Evolutionary conservation across 148 eudicot species (phyloP).

Genomic region (Vaccinium darrowii): DNA sequence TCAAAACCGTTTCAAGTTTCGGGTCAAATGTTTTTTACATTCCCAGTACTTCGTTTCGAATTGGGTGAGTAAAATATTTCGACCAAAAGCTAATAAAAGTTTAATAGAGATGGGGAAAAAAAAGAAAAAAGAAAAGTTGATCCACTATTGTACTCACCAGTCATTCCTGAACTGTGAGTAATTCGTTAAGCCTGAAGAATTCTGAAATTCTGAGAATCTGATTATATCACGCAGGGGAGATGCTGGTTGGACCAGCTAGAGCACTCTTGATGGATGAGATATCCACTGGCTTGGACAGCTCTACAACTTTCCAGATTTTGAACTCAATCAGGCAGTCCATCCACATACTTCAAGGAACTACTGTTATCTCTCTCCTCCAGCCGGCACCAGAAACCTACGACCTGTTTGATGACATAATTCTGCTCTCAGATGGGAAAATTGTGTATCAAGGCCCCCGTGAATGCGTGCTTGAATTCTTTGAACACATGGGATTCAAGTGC

Average conservation of each 20-base stretch:
- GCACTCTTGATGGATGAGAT: conserved; percentile 93
- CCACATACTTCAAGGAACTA: conserved; percentile 80
- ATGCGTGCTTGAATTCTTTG: conserved; percentile 78
- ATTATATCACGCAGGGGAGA: conserved; percentile 56
- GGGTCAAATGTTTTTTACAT: background rate
- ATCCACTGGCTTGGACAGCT: conserved; percentile 89
- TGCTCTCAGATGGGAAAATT: conserved; percentile 78
- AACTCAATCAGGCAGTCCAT: conserved; percentile 78
- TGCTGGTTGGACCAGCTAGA: conserved; percentile 89
- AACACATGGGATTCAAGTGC: conserved; percentile 78
- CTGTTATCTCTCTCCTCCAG: conserved; percentile 77
- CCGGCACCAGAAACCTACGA: conserved; percentile 88
- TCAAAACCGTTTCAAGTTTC: background rate
- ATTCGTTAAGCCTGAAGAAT: background rate
- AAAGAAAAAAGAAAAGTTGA: too few relatives aligned
- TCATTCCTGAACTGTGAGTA: background rate
- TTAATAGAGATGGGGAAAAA: too few relatives aligned
- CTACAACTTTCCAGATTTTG: conserved; percentile 85
- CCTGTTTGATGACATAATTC: conserved; percentile 82
- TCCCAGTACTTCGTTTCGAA: too few relatives aligned
- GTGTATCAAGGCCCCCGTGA: conserved; percentile 91
- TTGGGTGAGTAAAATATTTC: too few relatives aligned
- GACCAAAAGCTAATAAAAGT: too few relatives aligned
- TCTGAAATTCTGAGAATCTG: background rate
- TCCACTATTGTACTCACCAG: background rate